These are phyloP conservation scores for Jatropha podagrica DNA, from an alignment of 441 rosid genomes.

Conservation along the genomic window DNA sequence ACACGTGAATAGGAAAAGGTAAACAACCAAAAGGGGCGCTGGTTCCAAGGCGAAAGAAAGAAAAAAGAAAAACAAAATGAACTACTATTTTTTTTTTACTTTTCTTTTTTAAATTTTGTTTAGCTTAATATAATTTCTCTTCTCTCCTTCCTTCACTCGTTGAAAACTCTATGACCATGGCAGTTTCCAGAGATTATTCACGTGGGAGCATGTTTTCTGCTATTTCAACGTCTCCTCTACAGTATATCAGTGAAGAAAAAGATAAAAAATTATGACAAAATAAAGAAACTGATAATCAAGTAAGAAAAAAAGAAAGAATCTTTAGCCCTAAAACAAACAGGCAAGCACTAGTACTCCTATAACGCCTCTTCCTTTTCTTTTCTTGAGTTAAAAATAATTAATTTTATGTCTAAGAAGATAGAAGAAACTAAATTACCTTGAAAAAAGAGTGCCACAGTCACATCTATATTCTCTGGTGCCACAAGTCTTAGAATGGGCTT, in stretches of 20 bases:
- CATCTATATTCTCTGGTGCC: slow-evolving; percentile 91
- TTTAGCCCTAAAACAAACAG: slow-evolving; percentile 42
- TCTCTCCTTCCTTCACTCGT: neutral
- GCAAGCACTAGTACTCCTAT: slow-evolving; percentile 5
- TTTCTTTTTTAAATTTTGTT: neutral
- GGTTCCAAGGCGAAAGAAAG: slow-evolving; percentile 51
- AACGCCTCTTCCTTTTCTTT: slow-evolving; percentile 15
- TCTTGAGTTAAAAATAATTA: too few species aligned
- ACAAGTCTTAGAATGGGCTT: slow-evolving; percentile 93
- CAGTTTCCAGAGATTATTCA: slow-evolving; percentile 58
- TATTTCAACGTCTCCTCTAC: slow-evolving; percentile 17
- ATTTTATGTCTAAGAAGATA: neutral
- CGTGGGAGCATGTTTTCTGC: slow-evolving; percentile 42
- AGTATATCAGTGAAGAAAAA: slow-evolving; percentile 17
- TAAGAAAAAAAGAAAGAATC: neutral
- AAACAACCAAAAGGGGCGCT: slow-evolving; percentile 47
- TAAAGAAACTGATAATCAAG: too few species aligned
- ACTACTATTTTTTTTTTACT: slow-evolving; percentile 10
- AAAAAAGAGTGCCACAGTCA: slow-evolving; percentile 90
- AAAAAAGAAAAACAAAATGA: neutral
- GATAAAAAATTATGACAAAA: neutral
- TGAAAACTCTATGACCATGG: slow-evolving; percentile 35
- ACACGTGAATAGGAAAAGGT: slow-evolving; percentile 71
- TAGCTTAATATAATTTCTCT: neutral
- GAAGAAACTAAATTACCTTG: slow-evolving; percentile 47